phyloP scores from a whole-genome alignment of 345 rosid species.

The Gossypium anomalum region DNA sequence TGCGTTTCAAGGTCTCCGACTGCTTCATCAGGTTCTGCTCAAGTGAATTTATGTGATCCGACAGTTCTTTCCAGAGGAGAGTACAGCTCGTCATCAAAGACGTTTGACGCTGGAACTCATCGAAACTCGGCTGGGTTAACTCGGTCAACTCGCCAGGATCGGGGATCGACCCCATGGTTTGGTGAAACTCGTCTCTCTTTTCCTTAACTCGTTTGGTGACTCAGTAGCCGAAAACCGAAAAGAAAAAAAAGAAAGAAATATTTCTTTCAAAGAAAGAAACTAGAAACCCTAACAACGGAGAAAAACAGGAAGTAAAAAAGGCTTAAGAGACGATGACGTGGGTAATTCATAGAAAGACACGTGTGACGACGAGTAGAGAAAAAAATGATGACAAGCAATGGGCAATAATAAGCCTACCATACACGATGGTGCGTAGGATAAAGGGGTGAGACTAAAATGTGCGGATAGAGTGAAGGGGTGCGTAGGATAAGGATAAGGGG shows the following conservation, averaged over 20 bases:
- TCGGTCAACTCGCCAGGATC: conserved; percentile 90
- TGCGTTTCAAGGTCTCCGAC: conserved; percentile 70
- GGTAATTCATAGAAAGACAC: conserved; percentile 34
- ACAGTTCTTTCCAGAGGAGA: conserved; percentile 95
- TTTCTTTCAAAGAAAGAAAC: conserved; percentile 8
- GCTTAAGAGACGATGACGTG: conserved; percentile 46
- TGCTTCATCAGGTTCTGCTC: conserved; percentile 75
- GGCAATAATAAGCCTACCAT: conserved; percentile 19
- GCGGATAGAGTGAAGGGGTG: background rate
- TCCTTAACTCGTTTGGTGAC: conserved; percentile 16
- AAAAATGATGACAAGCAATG: background rate
- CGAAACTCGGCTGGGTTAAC: conserved; percentile 81
- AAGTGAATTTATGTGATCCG: conserved; percentile 86
- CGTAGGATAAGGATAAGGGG: conserved; percentile 28
- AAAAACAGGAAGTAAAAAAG: conserved; percentile 7
- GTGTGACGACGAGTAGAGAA: conserved; percentile 31
- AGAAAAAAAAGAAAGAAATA: background rate
- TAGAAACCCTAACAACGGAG: conserved; percentile 40
- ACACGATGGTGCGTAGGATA: conserved; percentile 28
- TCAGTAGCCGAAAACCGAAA: background rate
- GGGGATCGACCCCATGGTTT: conserved; percentile 88
- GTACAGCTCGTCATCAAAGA: conserved; percentile 97
- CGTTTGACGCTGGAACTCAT: conserved; percentile 88
- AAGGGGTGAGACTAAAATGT: conserved; percentile 4
- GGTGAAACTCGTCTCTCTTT: conserved; percentile 4